A percentile compares a stretch with the other conserved stretches of the same genome.
Evolutionary conservation across 495 filamentous ascomycete species (phyloP).

Genomic region (Xylaria sp.): DNA sequence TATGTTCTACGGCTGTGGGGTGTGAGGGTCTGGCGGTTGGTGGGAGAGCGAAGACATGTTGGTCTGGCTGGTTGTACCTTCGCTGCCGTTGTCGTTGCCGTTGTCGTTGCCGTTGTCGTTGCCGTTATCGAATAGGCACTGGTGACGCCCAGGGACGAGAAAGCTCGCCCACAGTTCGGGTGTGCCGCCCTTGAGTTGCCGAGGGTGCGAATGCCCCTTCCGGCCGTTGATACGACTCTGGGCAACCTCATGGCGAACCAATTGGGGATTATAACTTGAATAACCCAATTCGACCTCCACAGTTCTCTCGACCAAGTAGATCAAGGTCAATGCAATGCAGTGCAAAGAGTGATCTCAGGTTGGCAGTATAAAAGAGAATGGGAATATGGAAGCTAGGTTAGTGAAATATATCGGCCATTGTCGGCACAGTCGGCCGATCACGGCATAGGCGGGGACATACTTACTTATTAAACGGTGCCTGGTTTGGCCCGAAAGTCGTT

Average conservation of each 20-base stretch:
- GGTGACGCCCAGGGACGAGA: slow-evolving; percentile 30
- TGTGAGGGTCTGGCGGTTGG: background rate
- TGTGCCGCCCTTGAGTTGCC: slow-evolving; percentile 23
- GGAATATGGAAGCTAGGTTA: background rate
- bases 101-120: slow-evolving; percentile 15
- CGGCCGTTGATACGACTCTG: slow-evolving; percentile 35
- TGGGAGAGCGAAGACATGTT: slow-evolving; percentile 14
- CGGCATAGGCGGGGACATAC: slow-evolving; percentile 22
- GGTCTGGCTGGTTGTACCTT: slow-evolving; percentile 28
- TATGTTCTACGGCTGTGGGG: slow-evolving; percentile 33
- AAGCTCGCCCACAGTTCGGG: slow-evolving; percentile 23
- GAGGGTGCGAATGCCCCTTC: slow-evolving; percentile 34
- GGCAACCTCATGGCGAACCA: slow-evolving; percentile 45
- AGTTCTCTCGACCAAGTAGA: background rate
- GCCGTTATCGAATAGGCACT: slow-evolving; percentile 19
- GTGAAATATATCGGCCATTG: slow-evolving; percentile 16
- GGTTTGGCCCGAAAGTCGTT: background rate
- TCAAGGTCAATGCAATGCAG: background rate
- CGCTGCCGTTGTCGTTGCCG: slow-evolving; percentile 18
- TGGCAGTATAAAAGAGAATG: background rate
- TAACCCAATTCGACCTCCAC: background rate
- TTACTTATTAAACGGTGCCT: background rate
- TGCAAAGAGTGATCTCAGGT: background rate
- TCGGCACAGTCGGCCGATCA: slow-evolving; percentile 24
- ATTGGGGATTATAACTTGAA: slow-evolving; percentile 27